Evolutionary conservation across 768 basidiomycete genomes (phyloP).

Genomic region (Boletellus emodensis): DNA sequence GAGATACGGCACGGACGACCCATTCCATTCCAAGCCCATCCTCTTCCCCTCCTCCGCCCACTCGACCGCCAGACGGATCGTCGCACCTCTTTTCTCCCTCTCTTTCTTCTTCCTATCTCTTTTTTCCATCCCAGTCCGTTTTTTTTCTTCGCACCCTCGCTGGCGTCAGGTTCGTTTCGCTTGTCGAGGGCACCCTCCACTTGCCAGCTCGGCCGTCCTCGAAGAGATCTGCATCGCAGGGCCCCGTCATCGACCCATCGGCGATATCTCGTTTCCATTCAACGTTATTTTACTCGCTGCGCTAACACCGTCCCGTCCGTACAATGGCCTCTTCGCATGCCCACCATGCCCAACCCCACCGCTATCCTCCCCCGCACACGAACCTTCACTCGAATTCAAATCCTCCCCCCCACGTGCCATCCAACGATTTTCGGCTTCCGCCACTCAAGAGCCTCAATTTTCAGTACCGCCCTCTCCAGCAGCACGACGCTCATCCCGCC

Average conservation of each 20-base stretch:
- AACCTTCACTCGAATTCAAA: constrained; percentile 26
- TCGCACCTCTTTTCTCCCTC: constrained; percentile 14
- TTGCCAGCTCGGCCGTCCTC: not conserved
- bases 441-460: constrained; percentile 76
- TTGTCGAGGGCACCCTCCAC: not conserved
- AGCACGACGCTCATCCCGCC: constrained; percentile 9
- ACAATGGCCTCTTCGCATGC: constrained; percentile 46
- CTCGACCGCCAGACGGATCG: constrained; percentile 1
- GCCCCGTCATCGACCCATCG: constrained; percentile 18
- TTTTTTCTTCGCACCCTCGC: not conserved
- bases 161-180: not conserved
- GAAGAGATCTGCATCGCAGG: constrained; percentile 20
- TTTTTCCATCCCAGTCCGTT: not conserved
- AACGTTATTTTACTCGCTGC: constrained; percentile 9
- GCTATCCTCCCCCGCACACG: constrained; percentile 12
- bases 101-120: not conserved
- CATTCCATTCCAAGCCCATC: constrained; percentile 11
- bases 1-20: constrained; percentile 51
- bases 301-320: constrained; percentile 2
- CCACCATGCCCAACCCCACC: constrained; percentile 33
- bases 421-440: constrained; percentile 55
- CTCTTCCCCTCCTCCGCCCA: constrained; percentile 5
- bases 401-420: constrained; percentile 33
- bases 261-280: constrained; percentile 14
- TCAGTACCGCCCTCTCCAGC: constrained; percentile 35